phyloP scores from a whole-genome alignment of 495 filamentous ascomycete genomes.

The Annulohypoxylon bovei region DNA sequence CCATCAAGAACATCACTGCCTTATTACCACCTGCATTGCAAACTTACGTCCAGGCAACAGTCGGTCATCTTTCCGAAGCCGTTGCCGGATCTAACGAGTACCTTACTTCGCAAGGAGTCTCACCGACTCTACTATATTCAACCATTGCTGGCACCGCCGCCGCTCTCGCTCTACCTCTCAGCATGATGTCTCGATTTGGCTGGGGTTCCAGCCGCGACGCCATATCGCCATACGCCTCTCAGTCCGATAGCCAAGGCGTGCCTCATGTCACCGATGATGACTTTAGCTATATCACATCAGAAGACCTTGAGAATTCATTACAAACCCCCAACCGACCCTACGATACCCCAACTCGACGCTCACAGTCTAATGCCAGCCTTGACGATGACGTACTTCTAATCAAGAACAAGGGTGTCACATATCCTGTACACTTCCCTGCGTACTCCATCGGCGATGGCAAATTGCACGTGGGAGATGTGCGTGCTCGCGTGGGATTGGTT shows the following conservation, averaged over 20 bases:
- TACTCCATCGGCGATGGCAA: slow-evolving; percentile 83
- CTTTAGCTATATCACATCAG: slow-evolving; percentile 82
- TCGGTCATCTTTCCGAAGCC: slow-evolving; percentile 51
- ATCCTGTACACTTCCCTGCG: slow-evolving; percentile 80
- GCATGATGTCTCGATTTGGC: slow-evolving; percentile 73
- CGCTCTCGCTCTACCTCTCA: slow-evolving; percentile 61
- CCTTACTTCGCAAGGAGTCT: slow-evolving; percentile 59
- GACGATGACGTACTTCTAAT: slow-evolving; percentile 84
- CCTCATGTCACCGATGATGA: slow-evolving; percentile 78
- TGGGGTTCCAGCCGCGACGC: slow-evolving; percentile 62
- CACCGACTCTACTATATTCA: slow-evolving; percentile 57
- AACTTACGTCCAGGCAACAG: slow-evolving; percentile 56
- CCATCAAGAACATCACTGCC: slow-evolving; percentile 55
- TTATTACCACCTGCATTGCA: slow-evolving; percentile 58
- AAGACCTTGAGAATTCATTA: slow-evolving; percentile 65
- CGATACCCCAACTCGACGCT: slow-evolving; percentile 43
- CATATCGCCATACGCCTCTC: slow-evolving; percentile 66
- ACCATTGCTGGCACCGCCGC: slow-evolving; percentile 56
- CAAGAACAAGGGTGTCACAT: slow-evolving; percentile 74
- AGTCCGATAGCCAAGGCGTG: slow-evolving; percentile 54
- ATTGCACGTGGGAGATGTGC: slow-evolving; percentile 73
- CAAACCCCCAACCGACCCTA: slow-evolving; percentile 46
- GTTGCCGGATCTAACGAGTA: slow-evolving; percentile 66
- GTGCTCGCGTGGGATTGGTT: slow-evolving; percentile 70
- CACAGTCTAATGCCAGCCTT: slow-evolving; percentile 46